A percentile compares a stretch with the other conserved stretches of the same genome.
phyloP scores from a whole-genome alignment of 2,329 filamentous ascomycete species.

The Pseudocercospora crystallina region DNA sequence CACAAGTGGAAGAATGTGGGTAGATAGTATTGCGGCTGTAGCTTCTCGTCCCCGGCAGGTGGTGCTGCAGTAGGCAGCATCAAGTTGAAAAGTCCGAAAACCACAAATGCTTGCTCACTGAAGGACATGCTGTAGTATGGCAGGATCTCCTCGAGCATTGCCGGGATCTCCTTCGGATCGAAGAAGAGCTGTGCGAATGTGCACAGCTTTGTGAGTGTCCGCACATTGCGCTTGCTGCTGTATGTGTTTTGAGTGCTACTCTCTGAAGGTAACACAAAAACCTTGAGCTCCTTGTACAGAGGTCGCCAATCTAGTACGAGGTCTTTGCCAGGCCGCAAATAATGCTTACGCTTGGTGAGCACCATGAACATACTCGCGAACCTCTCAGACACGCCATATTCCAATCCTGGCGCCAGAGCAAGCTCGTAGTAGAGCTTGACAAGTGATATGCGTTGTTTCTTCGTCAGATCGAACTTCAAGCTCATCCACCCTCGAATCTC shows the following conservation, averaged over 20 bases:
- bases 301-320: conserved; percentile 91
- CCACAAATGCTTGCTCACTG: conserved; percentile 86
- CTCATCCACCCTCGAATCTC: conserved; percentile 94
- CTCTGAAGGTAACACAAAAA: conserved; percentile 83
- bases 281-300: conserved; percentile 88
- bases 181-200: conserved; percentile 91
- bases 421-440: conserved; percentile 94
- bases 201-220: conserved; percentile 82
- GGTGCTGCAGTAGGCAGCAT: conserved; percentile 82
- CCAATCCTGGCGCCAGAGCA: conserved; percentile 82
- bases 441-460: conserved; percentile 76
- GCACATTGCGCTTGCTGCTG: conserved; percentile 61
- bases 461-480: conserved; percentile 94
- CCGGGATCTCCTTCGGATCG: conserved; percentile 79
- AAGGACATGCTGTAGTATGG: conserved; percentile 86
- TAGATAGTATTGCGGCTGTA: conserved; percentile 85
- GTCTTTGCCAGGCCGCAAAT: conserved; percentile 85
- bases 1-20: conserved; percentile 96
- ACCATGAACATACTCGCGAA: conserved; percentile 97
- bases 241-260: conserved; percentile 61
- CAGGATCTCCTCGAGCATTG: conserved; percentile 58
- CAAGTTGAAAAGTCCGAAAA: conserved; percentile 82
- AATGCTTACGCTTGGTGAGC: conserved; percentile 97
- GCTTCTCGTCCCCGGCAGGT: conserved; percentile 67
- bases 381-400: conserved; percentile 76